These are phyloP conservation scores for barrel medic (Medicago truncatula) DNA, from an alignment of 306 rosid genomes.

Conservation along the genomic window DNA sequence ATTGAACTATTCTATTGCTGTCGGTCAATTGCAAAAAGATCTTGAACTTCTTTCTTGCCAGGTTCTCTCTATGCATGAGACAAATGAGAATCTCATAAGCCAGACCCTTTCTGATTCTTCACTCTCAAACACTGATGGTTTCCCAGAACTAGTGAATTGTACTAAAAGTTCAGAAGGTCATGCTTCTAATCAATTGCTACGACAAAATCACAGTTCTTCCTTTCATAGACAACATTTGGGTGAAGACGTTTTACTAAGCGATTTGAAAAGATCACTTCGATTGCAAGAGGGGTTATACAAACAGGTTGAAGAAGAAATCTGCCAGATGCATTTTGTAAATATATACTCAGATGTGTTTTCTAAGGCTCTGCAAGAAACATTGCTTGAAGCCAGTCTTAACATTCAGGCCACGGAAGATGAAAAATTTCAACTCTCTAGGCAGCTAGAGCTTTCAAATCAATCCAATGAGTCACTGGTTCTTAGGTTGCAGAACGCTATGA, in stretches of 20 bases:
- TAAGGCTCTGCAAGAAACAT: constrained; percentile 75
- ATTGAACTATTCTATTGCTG: constrained; percentile 95
- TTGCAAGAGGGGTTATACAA: constrained; percentile 79
- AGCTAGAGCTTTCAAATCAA: constrained; percentile 71
- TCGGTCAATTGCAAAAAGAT: constrained; percentile 94
- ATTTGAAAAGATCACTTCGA: constrained; percentile 76
- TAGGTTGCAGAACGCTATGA: constrained; percentile 71
- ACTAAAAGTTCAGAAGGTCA: constrained; percentile 53
- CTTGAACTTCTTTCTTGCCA: constrained; percentile 88
- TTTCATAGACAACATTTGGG: constrained; percentile 61
- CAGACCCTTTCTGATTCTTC: constrained; percentile 80
- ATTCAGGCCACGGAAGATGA: constrained; percentile 59
- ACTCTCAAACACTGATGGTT: constrained; percentile 51
- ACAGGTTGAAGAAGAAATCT: constrained; percentile 90
- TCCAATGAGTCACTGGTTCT: constrained; percentile 73
- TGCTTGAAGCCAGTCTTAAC: constrained; percentile 72
- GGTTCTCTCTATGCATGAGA: constrained; percentile 89
- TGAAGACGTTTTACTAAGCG: constrained; percentile 62
- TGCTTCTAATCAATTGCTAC: constrained; percentile 50
- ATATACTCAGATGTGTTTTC: constrained; percentile 85
- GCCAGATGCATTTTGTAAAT: constrained; percentile 72
- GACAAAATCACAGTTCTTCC: constrained; percentile 56
- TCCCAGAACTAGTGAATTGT: constrained; percentile 51
- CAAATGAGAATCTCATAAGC: constrained; percentile 85
- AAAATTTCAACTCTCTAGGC: constrained; percentile 67